Base-by-base conservation (phyloP, 495 filamentous ascomycete species). In the Antarctomyces pellizariae region DNA sequence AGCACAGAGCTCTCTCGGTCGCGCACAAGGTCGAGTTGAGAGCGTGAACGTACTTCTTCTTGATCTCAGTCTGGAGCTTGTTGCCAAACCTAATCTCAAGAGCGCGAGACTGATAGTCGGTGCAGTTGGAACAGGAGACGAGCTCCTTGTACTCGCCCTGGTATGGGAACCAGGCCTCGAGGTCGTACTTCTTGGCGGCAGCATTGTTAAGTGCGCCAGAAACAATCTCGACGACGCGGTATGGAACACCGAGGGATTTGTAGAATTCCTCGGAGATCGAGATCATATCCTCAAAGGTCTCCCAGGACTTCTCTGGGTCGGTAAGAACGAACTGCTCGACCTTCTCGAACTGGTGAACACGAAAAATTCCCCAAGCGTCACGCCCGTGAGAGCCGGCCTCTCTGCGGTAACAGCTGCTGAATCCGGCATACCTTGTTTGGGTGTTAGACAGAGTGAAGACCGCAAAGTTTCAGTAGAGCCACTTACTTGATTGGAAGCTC, bases 281-380 rank as follows among this genome's bases (percentile, higher is more conserved):
- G 37, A 97, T 80, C 86, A 97, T 97, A 28, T 74, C 51, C 12
- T 95, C 80, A 43, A 93, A 93, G 22, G 67, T 67, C 44, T 84
- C 62, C 86, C 84, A 97, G 13, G 75, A 84, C 38, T 89, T 74
- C 46, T 95, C 89, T 0, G 86, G 89, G 39, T 90, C 79, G 10
- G 79, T 82, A 37, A 93, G 59, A 36, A 92, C 62, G 38, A 95
- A 95, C 56, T 95, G 84, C 45, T 95, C 83, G 25, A 90, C 63
- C 69, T 97, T 97, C 50, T 93, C 86, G 42, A 97, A 97, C 44
- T 97, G 84, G 50, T 97, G 86, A 21, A 95, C 82, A 39, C 86
- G 71, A 61, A 93, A 97, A 36, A 95, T 78, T 28, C 86, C 86
- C 86, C 86, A 97, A 3, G 89, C 84, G 42, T 97, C 86, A 50